Evolutionary conservation across 2,329 filamentous ascomycete genomes (phyloP).

Genomic region (Colletotrichum eleusines): DNA sequence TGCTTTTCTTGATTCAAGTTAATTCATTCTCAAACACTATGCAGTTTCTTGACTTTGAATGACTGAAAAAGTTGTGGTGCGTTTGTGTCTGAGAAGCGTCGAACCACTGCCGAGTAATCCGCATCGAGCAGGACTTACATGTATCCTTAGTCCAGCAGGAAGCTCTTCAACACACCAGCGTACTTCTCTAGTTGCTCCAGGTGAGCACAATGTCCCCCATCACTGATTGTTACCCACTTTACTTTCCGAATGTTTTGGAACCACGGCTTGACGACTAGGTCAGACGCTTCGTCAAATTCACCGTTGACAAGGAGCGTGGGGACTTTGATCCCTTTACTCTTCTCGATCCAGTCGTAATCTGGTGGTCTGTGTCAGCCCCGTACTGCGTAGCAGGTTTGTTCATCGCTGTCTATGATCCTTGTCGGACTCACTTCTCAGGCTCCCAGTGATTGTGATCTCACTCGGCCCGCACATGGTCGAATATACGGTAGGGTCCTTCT

Average conservation of each 20-base stretch:
- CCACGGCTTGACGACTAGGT: conserved; percentile 51
- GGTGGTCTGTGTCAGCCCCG: conserved; percentile 43
- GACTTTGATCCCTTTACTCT: conserved; percentile 47
- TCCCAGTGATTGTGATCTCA: conserved; percentile 44
- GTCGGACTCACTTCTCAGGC: conserved; percentile 10
- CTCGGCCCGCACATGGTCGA: conserved; percentile 49
- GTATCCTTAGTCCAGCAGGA: conserved; percentile 26
- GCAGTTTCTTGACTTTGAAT: too few species aligned
- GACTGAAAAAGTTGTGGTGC: too few species aligned
- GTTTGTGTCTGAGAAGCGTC: not conserved
- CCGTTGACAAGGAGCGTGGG: conserved; percentile 53
- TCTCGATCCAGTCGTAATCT: conserved; percentile 45
- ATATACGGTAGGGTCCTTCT: conserved; percentile 50
- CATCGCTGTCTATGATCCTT: too few species aligned
- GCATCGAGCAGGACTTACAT: too few species aligned
- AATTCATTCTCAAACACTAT: not conserved
- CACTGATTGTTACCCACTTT: conserved; percentile 53
- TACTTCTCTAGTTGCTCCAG: conserved; percentile 49
- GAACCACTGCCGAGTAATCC: not conserved
- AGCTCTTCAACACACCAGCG: conserved; percentile 44
- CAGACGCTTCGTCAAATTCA: conserved; percentile 51
- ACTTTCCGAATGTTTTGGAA: conserved; percentile 52
- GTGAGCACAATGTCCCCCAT: conserved; percentile 51
- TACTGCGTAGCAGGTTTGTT: not conserved
- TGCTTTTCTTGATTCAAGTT: not conserved